Evolutionary conservation across 2,329 filamentous ascomycete genomes (phyloP).

Genomic region (Ambrosiella xylebori): DNA sequence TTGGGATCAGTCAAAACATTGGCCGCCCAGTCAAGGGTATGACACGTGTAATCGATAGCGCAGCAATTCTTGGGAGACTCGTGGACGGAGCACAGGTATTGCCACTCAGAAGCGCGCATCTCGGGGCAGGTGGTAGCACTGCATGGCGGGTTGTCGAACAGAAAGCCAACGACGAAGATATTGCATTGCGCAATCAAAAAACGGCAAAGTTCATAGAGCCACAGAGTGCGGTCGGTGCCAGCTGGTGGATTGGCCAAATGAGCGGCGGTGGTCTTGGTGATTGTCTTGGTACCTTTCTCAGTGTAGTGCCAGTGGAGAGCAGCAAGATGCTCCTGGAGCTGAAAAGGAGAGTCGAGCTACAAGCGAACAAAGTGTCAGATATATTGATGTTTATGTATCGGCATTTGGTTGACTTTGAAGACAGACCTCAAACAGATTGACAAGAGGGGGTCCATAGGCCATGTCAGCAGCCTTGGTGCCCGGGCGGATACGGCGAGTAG

Average conservation of each 20-base stretch:
- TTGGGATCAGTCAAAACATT: constrained; percentile 89
- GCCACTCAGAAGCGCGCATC: constrained; percentile 98
- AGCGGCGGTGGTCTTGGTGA: constrained; percentile 58
- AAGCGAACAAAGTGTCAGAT: background rate
- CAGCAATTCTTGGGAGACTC: constrained; percentile 94
- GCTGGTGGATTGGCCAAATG: constrained; percentile 65
- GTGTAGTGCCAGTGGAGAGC: constrained; percentile 76
- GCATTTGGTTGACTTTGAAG: background rate
- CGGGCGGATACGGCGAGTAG: constrained; percentile 72
- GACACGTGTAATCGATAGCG: constrained; percentile 97
- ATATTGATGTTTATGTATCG: background rate
- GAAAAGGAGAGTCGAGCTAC: constrained; percentile 91
- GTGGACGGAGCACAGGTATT: constrained; percentile 95
- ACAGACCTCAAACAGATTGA: constrained; percentile 66
- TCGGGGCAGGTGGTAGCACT: constrained; percentile 81
- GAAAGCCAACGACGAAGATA: constrained; percentile 76
- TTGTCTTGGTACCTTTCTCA: constrained; percentile 45
- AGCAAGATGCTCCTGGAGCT: constrained; percentile 91
- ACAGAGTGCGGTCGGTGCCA: constrained; percentile 70
- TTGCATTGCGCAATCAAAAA: constrained; percentile 94
- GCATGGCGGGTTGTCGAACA: constrained; percentile 79
- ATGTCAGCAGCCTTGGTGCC: constrained; percentile 88
- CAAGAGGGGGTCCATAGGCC: constrained; percentile 74
- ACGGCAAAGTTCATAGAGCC: constrained; percentile 95
- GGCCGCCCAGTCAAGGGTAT: constrained; percentile 94